Conservation (phyloP, 306 rosid species). For the Glycine soja region DNA sequence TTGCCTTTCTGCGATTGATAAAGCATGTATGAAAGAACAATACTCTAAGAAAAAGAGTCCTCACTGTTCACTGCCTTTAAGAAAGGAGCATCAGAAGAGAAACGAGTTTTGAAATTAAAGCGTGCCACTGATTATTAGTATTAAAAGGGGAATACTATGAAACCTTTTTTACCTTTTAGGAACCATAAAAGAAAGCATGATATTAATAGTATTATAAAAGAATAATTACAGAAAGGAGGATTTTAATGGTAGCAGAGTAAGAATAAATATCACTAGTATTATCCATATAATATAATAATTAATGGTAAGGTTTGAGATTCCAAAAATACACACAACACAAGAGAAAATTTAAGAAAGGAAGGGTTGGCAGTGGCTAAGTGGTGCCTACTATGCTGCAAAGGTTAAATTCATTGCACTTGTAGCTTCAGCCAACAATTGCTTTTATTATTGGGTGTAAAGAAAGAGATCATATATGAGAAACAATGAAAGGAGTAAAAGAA, state of each 20-base stretch:
- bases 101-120: conserved; percentile 36
- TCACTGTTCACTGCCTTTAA: conserved; percentile 47
- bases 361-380: conserved; percentile 1
- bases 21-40: conserved; percentile 33
- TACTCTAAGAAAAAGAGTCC: conserved; percentile 25
- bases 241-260: conserved; percentile 35
- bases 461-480: background rate
- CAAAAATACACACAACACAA: conserved; percentile 21
- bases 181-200: conserved; percentile 32
- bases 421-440: background rate
- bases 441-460: background rate
- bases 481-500: conserved; percentile 44
- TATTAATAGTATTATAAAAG: background rate
- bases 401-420: conserved; percentile 43
- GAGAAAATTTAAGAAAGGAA: background rate
- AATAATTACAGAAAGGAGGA: conserved; percentile 43
- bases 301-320: conserved; percentile 48
- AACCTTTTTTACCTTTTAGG: conserved; percentile 45
- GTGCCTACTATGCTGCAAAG: conserved; percentile 37
- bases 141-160: conserved; percentile 20
- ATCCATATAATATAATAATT: background rate
- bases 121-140: conserved; percentile 45
- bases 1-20: conserved; percentile 41
- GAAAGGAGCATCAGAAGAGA: conserved; percentile 53
- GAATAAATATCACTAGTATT: background rate